Base-by-base conservation (phyloP, 2,329 filamentous ascomycete genomes). In the Verticillium nubilum region DNA sequence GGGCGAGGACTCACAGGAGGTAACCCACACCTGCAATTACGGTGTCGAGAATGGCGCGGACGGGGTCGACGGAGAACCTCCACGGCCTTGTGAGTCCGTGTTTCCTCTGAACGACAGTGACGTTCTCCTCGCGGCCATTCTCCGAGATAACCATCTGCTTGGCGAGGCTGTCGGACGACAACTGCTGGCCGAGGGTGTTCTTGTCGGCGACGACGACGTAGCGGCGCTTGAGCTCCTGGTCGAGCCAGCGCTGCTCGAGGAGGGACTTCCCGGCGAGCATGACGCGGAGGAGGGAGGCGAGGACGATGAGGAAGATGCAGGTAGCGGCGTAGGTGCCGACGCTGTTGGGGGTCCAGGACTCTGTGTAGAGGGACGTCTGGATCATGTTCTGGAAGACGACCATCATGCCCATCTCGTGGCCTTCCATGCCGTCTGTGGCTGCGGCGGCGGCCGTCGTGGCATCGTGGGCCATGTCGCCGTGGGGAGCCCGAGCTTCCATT, bases 241-340 rank as follows among this genome's bases (percentile, higher is more conserved):
- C 86, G 54, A 89, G 75, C 88, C 91, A 96, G 52, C 79, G 76
- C 65, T 78, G 70, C 73, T 83, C 84, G 72, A 76, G 82, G 73
- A 78, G 86, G 76, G 76, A 85, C 71, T 91, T 92, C 67, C 84
- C 78, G 2, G 92, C 92, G 56, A 94, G 77, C 17, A 97, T 79
- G 23, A 80, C 76, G 57, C 93, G 89, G 69, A 88, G 86, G 59
- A 89, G 68, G 62, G 87, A 79, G 61, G 87, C 87, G 57, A 98
- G 86, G 52, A 89, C 67, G 70, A 97, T 87, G 61, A 97, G 83
- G 76, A 97, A 97, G 72, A 97, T 90, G 78, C 94, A 96, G 28
- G 92, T 96, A 59, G 86, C 94, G 1, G 91, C 92, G 74, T 97
- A 98, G 61, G 82, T 77, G 66, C 88, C 91, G 5, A 81, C 77